Percentiles rank a stretch among this genome's conserved stretches.
These are phyloP conservation scores for Lolium rigidum DNA, from an alignment of 176 grass and related monocot genomes.

Conservation along the genomic window DNA sequence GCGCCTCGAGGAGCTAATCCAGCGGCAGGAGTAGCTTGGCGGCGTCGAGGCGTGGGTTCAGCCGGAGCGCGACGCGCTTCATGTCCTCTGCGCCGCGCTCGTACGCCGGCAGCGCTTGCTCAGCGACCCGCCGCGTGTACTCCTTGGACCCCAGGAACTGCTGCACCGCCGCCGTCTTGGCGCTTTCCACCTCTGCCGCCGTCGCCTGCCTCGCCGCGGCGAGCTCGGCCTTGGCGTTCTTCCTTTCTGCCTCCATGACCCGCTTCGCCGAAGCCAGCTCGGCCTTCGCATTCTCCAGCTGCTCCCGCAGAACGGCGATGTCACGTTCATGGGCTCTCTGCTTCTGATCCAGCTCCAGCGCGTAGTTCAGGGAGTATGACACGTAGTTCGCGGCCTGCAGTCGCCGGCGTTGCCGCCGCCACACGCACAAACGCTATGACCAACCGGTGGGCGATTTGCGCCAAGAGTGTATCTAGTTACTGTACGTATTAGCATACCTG, in stretches of 20 bases:
- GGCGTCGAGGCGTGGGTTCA: conserved; percentile 18
- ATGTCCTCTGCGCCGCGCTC: conserved; percentile 36
- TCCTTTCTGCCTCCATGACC: too few species aligned
- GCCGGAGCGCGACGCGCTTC: conserved; percentile 33
- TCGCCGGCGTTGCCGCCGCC: not conserved
- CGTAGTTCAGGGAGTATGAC: not conserved
- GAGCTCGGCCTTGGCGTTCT: not conserved
- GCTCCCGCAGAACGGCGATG: not conserved
- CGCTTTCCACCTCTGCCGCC: not conserved
- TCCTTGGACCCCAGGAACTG: not conserved
- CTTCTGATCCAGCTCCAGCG: not conserved
- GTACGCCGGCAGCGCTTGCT: conserved; percentile 23
- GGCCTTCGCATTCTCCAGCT: conserved; percentile 3
- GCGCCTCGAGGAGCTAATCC: not conserved
- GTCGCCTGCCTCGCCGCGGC: not conserved
- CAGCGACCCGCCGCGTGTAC: not conserved
- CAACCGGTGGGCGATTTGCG: not conserved
- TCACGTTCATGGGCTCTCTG: not conserved
- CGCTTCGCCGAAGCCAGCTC: not conserved
- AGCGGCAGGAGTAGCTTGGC: conserved; percentile 7
- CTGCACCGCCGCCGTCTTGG: conserved; percentile 11
- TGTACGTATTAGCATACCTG: not conserved
- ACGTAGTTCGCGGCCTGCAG: conserved; percentile 1
- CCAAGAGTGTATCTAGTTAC: not conserved
- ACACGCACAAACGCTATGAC: not conserved